Conservation (phyloP, 2,329 filamentous ascomycete genomes). For the Colletotrichum liaoningense region DNA sequence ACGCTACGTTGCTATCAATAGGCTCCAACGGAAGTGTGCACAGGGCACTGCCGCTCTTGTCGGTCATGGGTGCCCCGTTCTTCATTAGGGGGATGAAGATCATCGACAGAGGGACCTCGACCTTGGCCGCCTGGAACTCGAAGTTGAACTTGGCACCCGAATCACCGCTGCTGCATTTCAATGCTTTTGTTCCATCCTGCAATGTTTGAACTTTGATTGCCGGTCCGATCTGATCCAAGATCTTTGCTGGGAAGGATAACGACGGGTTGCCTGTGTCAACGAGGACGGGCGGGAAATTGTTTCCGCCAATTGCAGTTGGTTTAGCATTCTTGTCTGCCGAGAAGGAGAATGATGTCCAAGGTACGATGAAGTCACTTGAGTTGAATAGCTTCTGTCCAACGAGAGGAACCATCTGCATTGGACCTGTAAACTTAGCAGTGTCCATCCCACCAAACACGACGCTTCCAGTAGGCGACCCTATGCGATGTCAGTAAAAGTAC, state of each 20-base stretch:
- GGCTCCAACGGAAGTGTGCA: not conserved
- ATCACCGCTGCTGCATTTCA: not conserved
- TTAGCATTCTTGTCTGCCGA: not conserved
- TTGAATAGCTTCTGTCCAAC: not conserved
- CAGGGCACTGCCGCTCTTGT: not conserved
- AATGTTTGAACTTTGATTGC: not conserved
- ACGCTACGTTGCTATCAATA: not conserved
- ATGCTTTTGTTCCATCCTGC: not conserved
- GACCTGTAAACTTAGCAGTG: not conserved
- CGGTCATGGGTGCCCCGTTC: not conserved
- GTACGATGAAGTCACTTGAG: not conserved
- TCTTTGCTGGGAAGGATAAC: not conserved
- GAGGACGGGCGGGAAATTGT: not conserved
- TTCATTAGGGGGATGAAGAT: not conserved
- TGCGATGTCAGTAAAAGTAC: not conserved
- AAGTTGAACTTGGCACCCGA: not conserved
- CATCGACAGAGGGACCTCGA: conserved; percentile 2
- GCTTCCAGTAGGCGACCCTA: not conserved
- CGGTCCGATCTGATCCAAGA: not conserved
- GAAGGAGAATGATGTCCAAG: not conserved
- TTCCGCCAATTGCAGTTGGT: not conserved
- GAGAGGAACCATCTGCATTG: not conserved
- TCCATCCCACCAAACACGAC: not conserved
- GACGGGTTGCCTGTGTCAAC: not conserved
- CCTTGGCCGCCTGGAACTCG: not conserved